A percentile compares a stretch with the other conserved stretches of the same genome.
Evolutionary conservation across 2,329 filamentous ascomycete species (phyloP).

Genomic region (Botrytis hyacinthi): DNA sequence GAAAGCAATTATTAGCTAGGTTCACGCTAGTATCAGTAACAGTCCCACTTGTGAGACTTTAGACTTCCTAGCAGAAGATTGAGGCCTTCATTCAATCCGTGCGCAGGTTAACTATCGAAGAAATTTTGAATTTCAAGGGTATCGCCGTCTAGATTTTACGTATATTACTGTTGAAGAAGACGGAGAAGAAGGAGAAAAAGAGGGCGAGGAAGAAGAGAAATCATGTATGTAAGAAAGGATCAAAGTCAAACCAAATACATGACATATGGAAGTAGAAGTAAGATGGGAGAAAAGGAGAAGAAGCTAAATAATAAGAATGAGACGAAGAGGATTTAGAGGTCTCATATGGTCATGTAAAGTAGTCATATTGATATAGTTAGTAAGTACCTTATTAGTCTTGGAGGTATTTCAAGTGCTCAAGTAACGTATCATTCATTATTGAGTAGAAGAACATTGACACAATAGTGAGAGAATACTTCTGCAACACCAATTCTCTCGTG

Average conservation of each 20-base stretch:
- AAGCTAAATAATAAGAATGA: not conserved
- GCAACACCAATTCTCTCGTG: not conserved
- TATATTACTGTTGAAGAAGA: not conserved
- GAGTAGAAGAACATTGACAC: not conserved
- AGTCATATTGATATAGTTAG: not conserved
- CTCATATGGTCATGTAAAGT: not conserved
- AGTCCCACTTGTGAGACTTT: conserved; percentile 20
- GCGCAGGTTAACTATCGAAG: conserved; percentile 1
- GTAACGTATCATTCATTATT: not conserved
- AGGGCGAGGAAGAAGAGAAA: not conserved
- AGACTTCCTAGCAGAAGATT: conserved; percentile 9
- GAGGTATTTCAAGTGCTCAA: not conserved
- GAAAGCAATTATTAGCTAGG: conserved; percentile 20
- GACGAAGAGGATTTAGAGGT: not conserved
- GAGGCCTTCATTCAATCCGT: conserved; percentile 21
- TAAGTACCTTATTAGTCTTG: not conserved
- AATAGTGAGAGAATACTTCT: not conserved
- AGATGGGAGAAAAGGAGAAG: not conserved
- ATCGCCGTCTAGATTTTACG: not conserved
- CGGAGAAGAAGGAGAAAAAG: no score
- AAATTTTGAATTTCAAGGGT: conserved; percentile 6
- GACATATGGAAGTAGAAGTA: not conserved
- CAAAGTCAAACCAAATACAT: not conserved
- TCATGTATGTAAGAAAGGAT: not conserved
- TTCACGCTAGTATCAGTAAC: conserved; percentile 19